Conservation (phyloP, 495 filamentous ascomycete genomes). For the Penicillium fimorum region DNA sequence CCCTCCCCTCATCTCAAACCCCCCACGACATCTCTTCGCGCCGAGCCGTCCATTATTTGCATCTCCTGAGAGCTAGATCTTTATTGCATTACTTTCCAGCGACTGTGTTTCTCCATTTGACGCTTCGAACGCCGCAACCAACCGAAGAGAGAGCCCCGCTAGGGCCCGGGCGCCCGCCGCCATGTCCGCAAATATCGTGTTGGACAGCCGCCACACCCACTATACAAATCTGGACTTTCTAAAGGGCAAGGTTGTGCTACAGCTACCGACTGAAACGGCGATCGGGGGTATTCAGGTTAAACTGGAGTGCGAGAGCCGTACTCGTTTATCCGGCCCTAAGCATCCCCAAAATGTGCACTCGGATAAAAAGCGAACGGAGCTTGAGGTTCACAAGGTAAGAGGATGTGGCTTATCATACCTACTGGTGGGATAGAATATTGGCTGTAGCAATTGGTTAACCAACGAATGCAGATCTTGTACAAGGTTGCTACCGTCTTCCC, state of each 20-base stretch:
- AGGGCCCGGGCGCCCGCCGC: slow-evolving; percentile 29
- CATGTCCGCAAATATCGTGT: slow-evolving; percentile 77
- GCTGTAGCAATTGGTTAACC: slow-evolving; percentile 15
- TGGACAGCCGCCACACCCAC: slow-evolving; percentile 70
- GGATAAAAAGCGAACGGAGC: slow-evolving; percentile 57
- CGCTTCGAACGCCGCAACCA: neutral
- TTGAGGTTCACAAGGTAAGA: slow-evolving; percentile 76
- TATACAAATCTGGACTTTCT: slow-evolving; percentile 91
- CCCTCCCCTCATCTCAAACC: slow-evolving; percentile 8
- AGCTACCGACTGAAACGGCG: slow-evolving; percentile 59
- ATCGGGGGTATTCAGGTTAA: slow-evolving; percentile 85
- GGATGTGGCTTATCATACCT: slow-evolving; percentile 2
- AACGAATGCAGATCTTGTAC: slow-evolving; percentile 58
- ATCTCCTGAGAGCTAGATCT: neutral
- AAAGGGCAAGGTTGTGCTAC: slow-evolving; percentile 64
- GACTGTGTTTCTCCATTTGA: neutral
- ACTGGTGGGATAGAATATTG: neutral
- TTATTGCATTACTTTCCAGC: slow-evolving; percentile 1
- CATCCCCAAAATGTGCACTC: slow-evolving; percentile 59
- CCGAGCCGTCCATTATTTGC: neutral
- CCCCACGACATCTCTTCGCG: neutral
- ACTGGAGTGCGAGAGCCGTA: slow-evolving; percentile 84
- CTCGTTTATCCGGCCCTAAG: slow-evolving; percentile 55
- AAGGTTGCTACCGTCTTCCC: slow-evolving; percentile 64
- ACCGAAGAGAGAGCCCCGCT: slow-evolving; percentile 8